A percentile compares a stretch with the other conserved stretches of the same genome.
Evolutionary conservation across 495 filamentous ascomycete genomes (phyloP).

Genomic region (Aspergillus nidulans): DNA sequence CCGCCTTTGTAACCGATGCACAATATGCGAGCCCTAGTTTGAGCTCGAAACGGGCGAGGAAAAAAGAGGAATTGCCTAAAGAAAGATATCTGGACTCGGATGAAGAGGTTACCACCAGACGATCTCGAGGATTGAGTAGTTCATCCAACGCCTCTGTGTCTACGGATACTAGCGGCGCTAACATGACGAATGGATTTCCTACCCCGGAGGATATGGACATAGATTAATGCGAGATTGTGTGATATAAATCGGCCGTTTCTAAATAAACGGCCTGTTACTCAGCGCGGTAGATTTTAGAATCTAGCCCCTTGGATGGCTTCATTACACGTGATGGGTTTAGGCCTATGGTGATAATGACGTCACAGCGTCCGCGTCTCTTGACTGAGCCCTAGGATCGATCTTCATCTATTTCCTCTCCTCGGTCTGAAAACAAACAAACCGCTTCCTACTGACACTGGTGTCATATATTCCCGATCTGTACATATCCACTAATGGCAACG

Average conservation of each 20-base stretch:
- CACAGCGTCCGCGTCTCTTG: conserved; percentile 17
- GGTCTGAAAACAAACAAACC: background rate
- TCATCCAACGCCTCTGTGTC: conserved; percentile 19
- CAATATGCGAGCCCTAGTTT: conserved; percentile 12
- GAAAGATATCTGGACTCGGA: background rate
- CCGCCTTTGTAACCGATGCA: conserved; percentile 5
- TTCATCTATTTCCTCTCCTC: background rate
- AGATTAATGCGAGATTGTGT: conserved; percentile 7
- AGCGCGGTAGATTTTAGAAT: background rate
- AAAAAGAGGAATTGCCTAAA: conserved; percentile 17
- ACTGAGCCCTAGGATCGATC: background rate
- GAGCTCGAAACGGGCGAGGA: conserved; percentile 26
- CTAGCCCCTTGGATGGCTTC: background rate
- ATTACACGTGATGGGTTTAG: conserved; percentile 5
- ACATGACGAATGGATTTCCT: background rate
- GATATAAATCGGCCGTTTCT: background rate
- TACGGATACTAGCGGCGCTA: conserved; percentile 9
- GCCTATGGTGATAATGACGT: conserved; percentile 17
- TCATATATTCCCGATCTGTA: background rate
- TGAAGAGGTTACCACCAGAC: background rate
- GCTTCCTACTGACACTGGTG: too few relatives aligned
- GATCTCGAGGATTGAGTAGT: conserved; percentile 12
- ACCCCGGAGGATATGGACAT: conserved; percentile 19
- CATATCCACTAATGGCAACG: conserved; percentile 25
- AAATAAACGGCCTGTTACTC: background rate